Conservation (phyloP, 2,329 filamentous ascomycete genomes). For the Microdochium bolleyi region DNA sequence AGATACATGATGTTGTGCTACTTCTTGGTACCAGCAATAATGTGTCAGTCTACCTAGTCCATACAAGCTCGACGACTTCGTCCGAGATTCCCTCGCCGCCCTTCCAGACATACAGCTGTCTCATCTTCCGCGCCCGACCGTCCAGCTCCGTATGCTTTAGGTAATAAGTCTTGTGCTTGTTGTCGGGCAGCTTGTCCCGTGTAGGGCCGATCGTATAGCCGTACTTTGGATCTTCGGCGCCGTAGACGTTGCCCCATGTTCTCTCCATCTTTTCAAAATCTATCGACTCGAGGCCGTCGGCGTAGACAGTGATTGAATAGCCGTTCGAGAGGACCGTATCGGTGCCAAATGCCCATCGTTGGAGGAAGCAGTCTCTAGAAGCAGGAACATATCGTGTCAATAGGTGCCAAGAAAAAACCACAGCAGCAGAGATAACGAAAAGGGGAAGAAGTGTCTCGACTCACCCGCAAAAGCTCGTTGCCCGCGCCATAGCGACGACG, state of each 20-base stretch:
- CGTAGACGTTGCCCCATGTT: slow-evolving; percentile 41
- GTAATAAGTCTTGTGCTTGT: not conserved
- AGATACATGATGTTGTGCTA: too few species aligned
- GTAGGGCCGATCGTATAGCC: not conserved
- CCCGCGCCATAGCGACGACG: slow-evolving; percentile 39
- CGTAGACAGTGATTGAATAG: slow-evolving; percentile 46
- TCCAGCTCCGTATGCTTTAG: not conserved
- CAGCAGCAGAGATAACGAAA: too few species aligned
- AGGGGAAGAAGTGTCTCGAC: not conserved
- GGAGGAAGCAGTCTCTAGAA: slow-evolving; percentile 40
- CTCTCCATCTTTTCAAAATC: slow-evolving; percentile 41
- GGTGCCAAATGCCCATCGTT: slow-evolving; percentile 41
- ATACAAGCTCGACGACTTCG: not conserved
- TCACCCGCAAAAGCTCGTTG: slow-evolving; percentile 42
- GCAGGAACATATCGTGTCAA: not conserved
- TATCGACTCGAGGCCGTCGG: slow-evolving; percentile 25
- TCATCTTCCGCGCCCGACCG: too few species aligned
- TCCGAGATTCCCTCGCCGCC: not conserved
- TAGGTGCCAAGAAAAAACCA: not conserved
- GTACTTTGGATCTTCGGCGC: slow-evolving; percentile 13
- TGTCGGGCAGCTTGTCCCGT: not conserved
- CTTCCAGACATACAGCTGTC: not conserved
- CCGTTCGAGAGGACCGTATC: slow-evolving; percentile 49
- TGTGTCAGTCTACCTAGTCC: too few species aligned
- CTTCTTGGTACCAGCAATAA: too few species aligned